A percentile compares a stretch with the other conserved stretches of the same genome.
These are phyloP conservation scores for Solanum tarijense DNA, from an alignment of 257 asterid genomes.

Conservation along the genomic window DNA sequence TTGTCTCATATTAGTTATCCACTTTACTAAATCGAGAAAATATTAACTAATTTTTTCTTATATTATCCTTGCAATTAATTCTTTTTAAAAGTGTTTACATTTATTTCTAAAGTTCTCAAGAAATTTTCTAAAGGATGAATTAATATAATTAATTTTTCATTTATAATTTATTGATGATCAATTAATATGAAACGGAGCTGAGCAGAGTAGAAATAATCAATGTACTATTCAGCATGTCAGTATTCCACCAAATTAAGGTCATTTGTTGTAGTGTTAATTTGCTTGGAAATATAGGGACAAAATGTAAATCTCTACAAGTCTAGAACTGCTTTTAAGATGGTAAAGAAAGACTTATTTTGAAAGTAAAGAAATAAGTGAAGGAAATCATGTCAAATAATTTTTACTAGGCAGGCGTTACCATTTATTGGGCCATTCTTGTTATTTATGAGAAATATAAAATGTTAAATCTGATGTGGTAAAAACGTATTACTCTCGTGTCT, in stretches of 20 bases:
- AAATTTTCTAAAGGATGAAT: too few relatives aligned
- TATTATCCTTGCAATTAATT: too few relatives aligned
- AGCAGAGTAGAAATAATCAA: not conserved
- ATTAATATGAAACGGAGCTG: too few relatives aligned
- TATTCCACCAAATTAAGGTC: not conserved
- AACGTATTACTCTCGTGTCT: too few relatives aligned
- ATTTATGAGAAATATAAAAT: not conserved
- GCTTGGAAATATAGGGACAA: not conserved
- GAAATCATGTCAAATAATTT: conserved; percentile 1
- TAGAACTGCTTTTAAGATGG: not conserved
- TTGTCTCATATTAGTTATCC: too few relatives aligned
- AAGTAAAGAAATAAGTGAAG: not conserved
- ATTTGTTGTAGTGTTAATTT: not conserved
- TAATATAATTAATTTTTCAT: too few relatives aligned
- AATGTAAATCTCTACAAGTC: not conserved
- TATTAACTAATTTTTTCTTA: too few relatives aligned
- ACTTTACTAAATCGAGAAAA: not conserved
- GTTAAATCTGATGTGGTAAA: too few relatives aligned
- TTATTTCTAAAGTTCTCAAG: too few relatives aligned
- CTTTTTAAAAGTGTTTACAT: too few relatives aligned
- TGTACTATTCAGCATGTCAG: not conserved
- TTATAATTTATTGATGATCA: not conserved
- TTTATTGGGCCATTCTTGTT: not conserved
- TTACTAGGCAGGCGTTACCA: not conserved
- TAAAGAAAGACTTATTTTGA: not conserved